Evolutionary conservation across 2,329 filamentous ascomycete genomes (phyloP).

Genomic region (Penicillium sp.): DNA sequence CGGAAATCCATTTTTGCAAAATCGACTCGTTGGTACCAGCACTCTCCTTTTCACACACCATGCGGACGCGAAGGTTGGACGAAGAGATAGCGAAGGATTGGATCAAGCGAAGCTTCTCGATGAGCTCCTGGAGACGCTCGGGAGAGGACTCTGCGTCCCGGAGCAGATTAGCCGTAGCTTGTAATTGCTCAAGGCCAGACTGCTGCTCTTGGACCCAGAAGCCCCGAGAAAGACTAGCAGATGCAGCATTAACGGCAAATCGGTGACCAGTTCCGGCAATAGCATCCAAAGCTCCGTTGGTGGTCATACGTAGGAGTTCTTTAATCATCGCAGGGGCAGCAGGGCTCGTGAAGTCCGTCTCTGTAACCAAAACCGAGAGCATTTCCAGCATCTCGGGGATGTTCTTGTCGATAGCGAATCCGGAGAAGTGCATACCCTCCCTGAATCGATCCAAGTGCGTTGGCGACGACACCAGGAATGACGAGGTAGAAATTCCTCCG

Average conservation of each 20-base stretch:
- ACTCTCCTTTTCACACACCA: slow-evolving; percentile 81
- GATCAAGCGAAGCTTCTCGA: slow-evolving; percentile 79
- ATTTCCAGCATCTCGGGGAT: slow-evolving; percentile 89
- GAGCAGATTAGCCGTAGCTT: slow-evolving; percentile 72
- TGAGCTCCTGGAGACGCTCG: slow-evolving; percentile 70
- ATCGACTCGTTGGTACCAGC: slow-evolving; percentile 66
- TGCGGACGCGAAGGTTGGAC: slow-evolving; percentile 69
- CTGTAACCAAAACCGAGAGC: slow-evolving; percentile 72
- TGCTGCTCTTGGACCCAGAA: slow-evolving; percentile 77
- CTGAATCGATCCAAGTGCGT: slow-evolving; percentile 65
- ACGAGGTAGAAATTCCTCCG: slow-evolving; percentile 80
- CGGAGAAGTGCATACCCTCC: slow-evolving; percentile 80
- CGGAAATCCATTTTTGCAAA: slow-evolving; percentile 67
- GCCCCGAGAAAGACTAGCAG: slow-evolving; percentile 70
- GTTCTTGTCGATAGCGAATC: slow-evolving; percentile 86
- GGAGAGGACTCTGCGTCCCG: slow-evolving; percentile 65
- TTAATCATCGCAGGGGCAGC: slow-evolving; percentile 78
- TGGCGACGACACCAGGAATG: slow-evolving; percentile 78
- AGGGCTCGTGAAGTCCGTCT: slow-evolving; percentile 84
- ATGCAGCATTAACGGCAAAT: slow-evolving; percentile 79
- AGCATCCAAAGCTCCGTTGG: slow-evolving; percentile 85
- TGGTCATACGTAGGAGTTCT: slow-evolving; percentile 80
- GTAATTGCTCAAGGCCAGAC: slow-evolving; percentile 85
- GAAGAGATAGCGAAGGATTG: slow-evolving; percentile 71
- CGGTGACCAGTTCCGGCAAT: slow-evolving; percentile 88